Evolutionary conservation across 2,329 filamentous ascomycete genomes (phyloP).

Genomic region (Aspergillus jensenii): DNA sequence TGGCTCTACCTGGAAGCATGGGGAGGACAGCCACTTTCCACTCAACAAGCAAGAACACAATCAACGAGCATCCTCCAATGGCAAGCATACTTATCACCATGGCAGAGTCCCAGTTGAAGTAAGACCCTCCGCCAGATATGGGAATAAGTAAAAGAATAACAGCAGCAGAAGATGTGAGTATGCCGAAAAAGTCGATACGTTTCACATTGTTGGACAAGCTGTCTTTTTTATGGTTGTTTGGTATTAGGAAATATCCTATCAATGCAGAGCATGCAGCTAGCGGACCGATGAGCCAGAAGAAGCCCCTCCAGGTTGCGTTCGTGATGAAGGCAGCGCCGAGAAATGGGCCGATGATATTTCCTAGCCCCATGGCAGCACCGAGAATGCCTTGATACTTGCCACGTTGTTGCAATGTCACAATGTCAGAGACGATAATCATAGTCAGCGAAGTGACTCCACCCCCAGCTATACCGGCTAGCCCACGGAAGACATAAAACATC

Average conservation of each 20-base stretch:
- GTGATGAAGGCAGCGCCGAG: conserved; percentile 48
- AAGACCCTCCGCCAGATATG: conserved; percentile 61
- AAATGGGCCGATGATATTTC: conserved; percentile 51
- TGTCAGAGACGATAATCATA: conserved; percentile 63
- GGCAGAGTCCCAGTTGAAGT: conserved; percentile 57
- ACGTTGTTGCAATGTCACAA: conserved; percentile 59
- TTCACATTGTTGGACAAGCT: conserved; percentile 37
- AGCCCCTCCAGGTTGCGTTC: conserved; percentile 45
- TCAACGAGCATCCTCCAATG: conserved; percentile 47
- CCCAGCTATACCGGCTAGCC: conserved; percentile 59
- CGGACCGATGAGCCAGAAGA: conserved; percentile 55
- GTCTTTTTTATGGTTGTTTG: conserved; percentile 50
- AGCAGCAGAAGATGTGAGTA: conserved; percentile 54
- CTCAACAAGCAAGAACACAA: conserved; percentile 56
- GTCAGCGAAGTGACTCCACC: conserved; percentile 60
- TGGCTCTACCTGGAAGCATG: conserved; percentile 53
- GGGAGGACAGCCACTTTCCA: conserved; percentile 58
- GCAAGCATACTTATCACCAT: conserved; percentile 61
- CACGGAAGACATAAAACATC: conserved; percentile 63
- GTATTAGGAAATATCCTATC: conserved; percentile 53
- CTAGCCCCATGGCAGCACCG: conserved; percentile 45
- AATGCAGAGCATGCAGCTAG: conserved; percentile 49
- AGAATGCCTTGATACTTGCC: conserved; percentile 56
- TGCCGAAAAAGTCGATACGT: conserved; percentile 59
- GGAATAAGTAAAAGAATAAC: conserved; percentile 65